Percentiles rank a stretch among this genome's conserved stretches.
These are phyloP conservation scores for Daldinia sp. DNA, from an alignment of 2,329 filamentous ascomycete species.

Conservation along the genomic window DNA sequence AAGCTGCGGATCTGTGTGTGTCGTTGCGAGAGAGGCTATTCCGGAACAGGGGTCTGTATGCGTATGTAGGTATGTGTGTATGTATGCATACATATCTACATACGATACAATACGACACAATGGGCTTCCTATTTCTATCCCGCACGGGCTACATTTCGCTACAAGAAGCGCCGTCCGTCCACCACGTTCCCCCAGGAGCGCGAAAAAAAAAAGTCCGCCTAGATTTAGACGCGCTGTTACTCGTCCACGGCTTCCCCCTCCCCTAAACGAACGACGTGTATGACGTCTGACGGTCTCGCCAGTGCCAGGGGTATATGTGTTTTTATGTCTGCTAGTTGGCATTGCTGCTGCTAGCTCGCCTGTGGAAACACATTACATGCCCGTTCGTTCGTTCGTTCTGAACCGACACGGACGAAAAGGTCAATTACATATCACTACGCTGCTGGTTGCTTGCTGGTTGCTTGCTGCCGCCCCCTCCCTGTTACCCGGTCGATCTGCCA, in stretches of 20 bases:
- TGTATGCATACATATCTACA: not conserved
- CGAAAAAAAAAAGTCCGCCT: not conserved
- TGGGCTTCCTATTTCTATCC: not conserved
- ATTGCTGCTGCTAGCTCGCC: not conserved
- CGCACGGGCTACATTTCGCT: slow-evolving; percentile 4
- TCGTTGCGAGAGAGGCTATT: slow-evolving; percentile 6
- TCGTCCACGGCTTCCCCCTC: not conserved
- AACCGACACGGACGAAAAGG: too few relatives aligned
- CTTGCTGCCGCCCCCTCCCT: not conserved
- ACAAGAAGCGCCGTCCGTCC: slow-evolving; percentile 7
- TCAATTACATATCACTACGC: too few relatives aligned
- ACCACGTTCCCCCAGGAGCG: slow-evolving; percentile 12
- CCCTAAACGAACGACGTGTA: slow-evolving; percentile 1
- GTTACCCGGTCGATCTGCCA: slow-evolving; percentile 4
- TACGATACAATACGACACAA: not conserved
- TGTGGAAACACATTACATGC: too few relatives aligned
- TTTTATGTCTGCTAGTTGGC: not conserved
- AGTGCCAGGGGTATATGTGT: slow-evolving; percentile 3
- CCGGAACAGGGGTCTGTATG: not conserved
- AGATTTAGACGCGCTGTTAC: not conserved
- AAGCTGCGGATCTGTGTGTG: not conserved
- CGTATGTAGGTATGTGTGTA: not conserved
- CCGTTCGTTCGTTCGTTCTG: too few relatives aligned
- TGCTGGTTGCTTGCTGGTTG: not conserved
- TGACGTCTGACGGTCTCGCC: slow-evolving; percentile 5